Evolutionary conservation across 805 yeast genomes (phyloP).

Genomic region (Ogataea naganishii): DNA sequence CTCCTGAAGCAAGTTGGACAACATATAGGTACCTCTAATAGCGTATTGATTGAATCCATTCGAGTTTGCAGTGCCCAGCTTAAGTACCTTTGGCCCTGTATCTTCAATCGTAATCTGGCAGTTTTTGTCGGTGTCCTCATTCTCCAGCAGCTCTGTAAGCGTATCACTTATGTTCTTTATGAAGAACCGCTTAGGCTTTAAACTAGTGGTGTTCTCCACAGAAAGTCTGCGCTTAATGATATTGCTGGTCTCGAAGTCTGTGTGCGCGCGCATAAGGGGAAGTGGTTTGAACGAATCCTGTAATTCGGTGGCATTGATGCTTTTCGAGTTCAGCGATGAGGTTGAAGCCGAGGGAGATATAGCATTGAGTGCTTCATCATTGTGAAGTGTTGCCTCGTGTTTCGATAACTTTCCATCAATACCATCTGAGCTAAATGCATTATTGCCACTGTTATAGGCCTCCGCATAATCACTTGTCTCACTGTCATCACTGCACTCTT

Average conservation of each 20-base stretch:
- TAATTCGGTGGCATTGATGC: background rate
- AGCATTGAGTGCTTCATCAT: conserved; percentile 1
- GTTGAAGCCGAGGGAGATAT: background rate
- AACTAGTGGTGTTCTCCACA: conserved; percentile 37
- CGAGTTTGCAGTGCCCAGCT: conserved; percentile 76
- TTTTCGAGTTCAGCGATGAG: background rate
- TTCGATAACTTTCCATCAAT: background rate
- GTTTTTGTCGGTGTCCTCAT: conserved; percentile 81
- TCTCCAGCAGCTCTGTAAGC: conserved; percentile 53
- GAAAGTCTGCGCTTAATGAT: conserved; percentile 39
- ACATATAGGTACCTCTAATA: conserved; percentile 82
- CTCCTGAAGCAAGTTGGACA: conserved; percentile 81
- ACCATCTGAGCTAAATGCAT: too few relatives aligned
- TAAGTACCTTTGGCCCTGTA: conserved; percentile 73
- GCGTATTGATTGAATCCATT: conserved; percentile 68
- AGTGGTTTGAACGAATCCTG: background rate
- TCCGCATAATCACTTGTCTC: too few relatives aligned
- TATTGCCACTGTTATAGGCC: too few relatives aligned
- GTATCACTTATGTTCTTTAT: conserved; percentile 72
- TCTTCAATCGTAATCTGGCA: conserved; percentile 83
- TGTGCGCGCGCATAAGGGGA: background rate
- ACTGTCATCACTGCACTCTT: too few relatives aligned
- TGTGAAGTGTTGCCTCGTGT: background rate
- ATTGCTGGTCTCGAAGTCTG: conserved; percentile 1
- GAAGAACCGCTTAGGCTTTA: conserved; percentile 42